A percentile compares a stretch with the other conserved stretches of the same genome.
These are phyloP conservation scores for Penstemon davidsonii DNA, from an alignment of 257 asterid genomes.

Conservation along the genomic window DNA sequence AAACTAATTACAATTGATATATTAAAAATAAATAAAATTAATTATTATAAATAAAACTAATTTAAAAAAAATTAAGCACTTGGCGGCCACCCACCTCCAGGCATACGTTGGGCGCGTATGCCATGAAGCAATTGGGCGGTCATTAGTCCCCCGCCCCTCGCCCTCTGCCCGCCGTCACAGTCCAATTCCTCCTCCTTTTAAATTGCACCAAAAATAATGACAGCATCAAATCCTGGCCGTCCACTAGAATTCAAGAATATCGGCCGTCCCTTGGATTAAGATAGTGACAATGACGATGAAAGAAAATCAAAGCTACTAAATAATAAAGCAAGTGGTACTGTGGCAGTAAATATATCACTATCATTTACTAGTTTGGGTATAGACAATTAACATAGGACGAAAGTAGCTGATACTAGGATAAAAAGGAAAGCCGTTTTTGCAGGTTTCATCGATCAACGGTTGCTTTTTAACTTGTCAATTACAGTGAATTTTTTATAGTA, in stretches of 20 bases:
- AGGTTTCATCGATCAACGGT: background rate
- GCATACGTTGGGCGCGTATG: no score
- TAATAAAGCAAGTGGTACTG: no score
- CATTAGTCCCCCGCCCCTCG: no score
- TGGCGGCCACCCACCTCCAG: no score
- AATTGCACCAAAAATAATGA: background rate
- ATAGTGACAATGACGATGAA: slow-evolving; percentile 1
- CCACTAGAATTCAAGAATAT: background rate
- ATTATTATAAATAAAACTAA: no score
- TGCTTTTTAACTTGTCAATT: background rate
- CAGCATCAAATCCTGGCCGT: background rate
- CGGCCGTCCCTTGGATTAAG: background rate
- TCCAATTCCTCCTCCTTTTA: no score
- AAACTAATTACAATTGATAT: no score
- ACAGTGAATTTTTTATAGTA: background rate
- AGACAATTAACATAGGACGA: slow-evolving; percentile 4
- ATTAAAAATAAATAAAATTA: no score
- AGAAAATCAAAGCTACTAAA: background rate
- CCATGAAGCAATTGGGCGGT: no score
- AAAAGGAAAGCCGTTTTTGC: slow-evolving; percentile 7
- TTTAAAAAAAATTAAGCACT: no score
- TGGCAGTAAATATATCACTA: background rate
- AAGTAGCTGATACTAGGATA: background rate
- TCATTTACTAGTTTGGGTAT: background rate
- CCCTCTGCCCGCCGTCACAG: no score